These are phyloP conservation scores for Durusdinium trenchii DNA, from an alignment of 73 alveolate species.

Conservation along the genomic window DNA sequence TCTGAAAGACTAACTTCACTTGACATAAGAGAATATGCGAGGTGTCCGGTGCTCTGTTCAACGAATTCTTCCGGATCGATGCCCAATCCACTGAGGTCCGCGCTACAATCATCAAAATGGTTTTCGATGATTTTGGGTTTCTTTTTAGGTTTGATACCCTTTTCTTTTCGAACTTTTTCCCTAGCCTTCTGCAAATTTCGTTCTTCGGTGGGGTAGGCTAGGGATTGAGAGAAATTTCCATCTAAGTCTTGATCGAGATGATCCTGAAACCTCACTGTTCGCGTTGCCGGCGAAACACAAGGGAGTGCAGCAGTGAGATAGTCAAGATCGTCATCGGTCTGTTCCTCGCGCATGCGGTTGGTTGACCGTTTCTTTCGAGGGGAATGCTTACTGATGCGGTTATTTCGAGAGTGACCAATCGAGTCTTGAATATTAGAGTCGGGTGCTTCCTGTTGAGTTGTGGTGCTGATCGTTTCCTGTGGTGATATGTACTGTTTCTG, in stretches of 20 bases:
- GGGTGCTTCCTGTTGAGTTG: conserved; percentile 28
- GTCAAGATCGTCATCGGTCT: too few species aligned
- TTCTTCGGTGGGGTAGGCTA: background rate
- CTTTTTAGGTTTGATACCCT: background rate
- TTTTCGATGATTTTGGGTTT: background rate
- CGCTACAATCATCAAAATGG: background rate
- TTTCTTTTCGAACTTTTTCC: background rate
- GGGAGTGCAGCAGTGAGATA: background rate
- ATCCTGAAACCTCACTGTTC: background rate
- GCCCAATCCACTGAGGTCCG: background rate
- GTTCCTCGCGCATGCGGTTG: too few species aligned
- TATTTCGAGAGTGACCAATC: too few species aligned
- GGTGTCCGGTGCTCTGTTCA: background rate
- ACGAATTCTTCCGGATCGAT: background rate
- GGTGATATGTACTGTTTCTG: too few species aligned
- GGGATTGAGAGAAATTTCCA: too few species aligned
- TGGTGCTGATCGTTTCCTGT: background rate
- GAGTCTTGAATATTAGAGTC: too few species aligned
- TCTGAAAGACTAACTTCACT: too few species aligned
- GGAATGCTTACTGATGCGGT: too few species aligned
- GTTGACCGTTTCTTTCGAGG: too few species aligned
- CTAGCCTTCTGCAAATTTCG: background rate
- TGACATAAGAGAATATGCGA: too few species aligned
- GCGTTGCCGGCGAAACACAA: background rate
- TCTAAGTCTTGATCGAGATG: background rate